Conservation (phyloP, 228 moss, liverwort and hornwort species). For the Sphagnum fallax region DNA sequence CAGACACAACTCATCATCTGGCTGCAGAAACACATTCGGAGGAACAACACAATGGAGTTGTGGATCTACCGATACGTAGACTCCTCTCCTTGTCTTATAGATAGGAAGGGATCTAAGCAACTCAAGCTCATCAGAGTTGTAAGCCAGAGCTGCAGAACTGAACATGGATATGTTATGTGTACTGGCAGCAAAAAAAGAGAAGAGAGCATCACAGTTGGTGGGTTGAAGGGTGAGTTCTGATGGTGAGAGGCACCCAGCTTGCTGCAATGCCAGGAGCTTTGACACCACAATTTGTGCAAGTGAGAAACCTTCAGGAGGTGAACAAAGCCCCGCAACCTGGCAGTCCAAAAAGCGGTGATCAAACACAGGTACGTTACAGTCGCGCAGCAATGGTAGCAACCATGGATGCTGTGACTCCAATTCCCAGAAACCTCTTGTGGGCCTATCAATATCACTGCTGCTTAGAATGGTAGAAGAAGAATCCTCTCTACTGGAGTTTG, state of each 20-base stretch:
- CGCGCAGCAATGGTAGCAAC: slow-evolving; percentile 65
- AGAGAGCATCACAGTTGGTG: slow-evolving; percentile 69
- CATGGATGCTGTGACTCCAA: slow-evolving; percentile 61
- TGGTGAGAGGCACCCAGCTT: slow-evolving; percentile 45
- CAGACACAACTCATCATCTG: slow-evolving; percentile 67
- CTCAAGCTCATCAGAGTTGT: slow-evolving; percentile 42
- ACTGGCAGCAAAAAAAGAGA: slow-evolving; percentile 53
- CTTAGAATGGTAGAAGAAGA: not conserved
- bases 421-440: slow-evolving; percentile 42
- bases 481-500: slow-evolving; percentile 9
- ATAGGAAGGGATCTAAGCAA: slow-evolving; percentile 71
- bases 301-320: slow-evolving; percentile 35
- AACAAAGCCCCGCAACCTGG: slow-evolving; percentile 47
- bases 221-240: slow-evolving; percentile 52
- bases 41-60: slow-evolving; percentile 71
- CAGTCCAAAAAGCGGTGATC: slow-evolving; percentile 64
- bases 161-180: slow-evolving; percentile 5
- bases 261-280: slow-evolving; percentile 59
- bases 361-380: slow-evolving; percentile 67
- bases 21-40: slow-evolving; percentile 68
- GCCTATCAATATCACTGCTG: slow-evolving; percentile 21
- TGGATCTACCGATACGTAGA: slow-evolving; percentile 48
- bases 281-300: slow-evolving; percentile 61
- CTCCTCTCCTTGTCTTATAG: slow-evolving; percentile 61
- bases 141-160: slow-evolving; percentile 20